phyloP scores from a whole-genome alignment of 2,329 filamentous ascomycete species.

The Phoma herbarum region DNA sequence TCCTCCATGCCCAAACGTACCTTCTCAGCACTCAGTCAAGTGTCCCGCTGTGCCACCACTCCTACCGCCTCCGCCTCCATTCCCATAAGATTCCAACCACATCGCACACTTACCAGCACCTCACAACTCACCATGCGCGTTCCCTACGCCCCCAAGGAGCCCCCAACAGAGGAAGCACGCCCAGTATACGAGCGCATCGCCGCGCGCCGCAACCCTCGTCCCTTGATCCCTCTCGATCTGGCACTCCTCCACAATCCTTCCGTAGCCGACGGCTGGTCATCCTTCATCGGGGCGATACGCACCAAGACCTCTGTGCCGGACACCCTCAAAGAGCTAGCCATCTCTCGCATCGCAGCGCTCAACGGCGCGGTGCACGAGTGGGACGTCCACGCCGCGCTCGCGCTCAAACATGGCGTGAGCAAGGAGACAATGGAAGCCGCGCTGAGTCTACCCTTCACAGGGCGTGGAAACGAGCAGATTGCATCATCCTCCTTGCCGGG shows the following conservation, averaged over 20 bases:
- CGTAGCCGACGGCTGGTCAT: slow-evolving; percentile 67
- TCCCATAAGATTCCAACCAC: too few relatives aligned
- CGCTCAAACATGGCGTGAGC: slow-evolving; percentile 68
- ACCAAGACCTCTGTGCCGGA: slow-evolving; percentile 61
- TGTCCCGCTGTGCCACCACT: too few relatives aligned
- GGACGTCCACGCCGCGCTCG: slow-evolving; percentile 75
- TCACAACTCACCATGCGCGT: slow-evolving; percentile 61
- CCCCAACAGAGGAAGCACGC: slow-evolving; percentile 56
- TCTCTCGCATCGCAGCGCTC: slow-evolving; percentile 81
- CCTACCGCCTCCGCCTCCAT: too few relatives aligned
- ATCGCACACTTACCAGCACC: slow-evolving; percentile 14
- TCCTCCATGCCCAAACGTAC: neutral
- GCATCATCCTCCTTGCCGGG: neutral
- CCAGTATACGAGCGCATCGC: slow-evolving; percentile 62
- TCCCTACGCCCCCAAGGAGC: slow-evolving; percentile 62
- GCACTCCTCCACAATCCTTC: slow-evolving; percentile 64
- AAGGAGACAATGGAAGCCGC: slow-evolving; percentile 65
- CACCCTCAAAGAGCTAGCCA: slow-evolving; percentile 75
- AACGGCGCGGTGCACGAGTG: slow-evolving; percentile 89
- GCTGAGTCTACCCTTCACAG: slow-evolving; percentile 30
- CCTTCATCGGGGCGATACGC: slow-evolving; percentile 66
- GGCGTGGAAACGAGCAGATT: slow-evolving; percentile 29
- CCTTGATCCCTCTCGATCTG: slow-evolving; percentile 64
- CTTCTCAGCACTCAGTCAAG: too few relatives aligned
- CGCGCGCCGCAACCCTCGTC: slow-evolving; percentile 60